Percentiles rank a stretch among this genome's conserved stretches.
Evolutionary conservation across 2,329 filamentous ascomycete genomes (phyloP).

Genomic region (Xylariaceae sp.): DNA sequence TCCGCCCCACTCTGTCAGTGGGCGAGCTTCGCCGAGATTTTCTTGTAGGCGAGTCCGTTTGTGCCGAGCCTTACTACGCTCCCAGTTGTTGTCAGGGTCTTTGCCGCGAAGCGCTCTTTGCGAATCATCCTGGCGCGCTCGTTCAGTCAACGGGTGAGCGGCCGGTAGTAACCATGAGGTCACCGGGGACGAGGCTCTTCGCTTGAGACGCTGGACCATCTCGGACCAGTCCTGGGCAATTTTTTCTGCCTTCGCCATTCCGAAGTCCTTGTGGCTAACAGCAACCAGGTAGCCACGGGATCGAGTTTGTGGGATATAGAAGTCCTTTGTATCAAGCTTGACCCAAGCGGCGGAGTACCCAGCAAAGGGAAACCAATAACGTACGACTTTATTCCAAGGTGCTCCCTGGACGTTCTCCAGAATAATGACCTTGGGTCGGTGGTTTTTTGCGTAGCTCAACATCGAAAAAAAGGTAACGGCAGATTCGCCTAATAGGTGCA

Average conservation of each 20-base stretch:
- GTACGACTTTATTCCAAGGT: conserved; percentile 59
- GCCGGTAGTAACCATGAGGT: conserved; percentile 62
- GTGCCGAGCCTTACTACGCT: conserved; percentile 62
- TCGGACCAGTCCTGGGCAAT: conserved; percentile 47
- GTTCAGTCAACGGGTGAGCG: conserved; percentile 57
- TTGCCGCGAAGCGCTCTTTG: conserved; percentile 35
- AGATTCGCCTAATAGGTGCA: conserved; percentile 67
- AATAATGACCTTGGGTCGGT: conserved; percentile 65
- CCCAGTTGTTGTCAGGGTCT: conserved; percentile 50
- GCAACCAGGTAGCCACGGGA: conserved; percentile 62
- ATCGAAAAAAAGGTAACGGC: conserved; percentile 66
- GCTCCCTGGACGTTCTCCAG: conserved; percentile 70
- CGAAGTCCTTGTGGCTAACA: conserved; percentile 47
- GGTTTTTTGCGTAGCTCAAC: conserved; percentile 56
- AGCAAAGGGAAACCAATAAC: conserved; percentile 43
- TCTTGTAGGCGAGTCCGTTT: conserved; percentile 53
- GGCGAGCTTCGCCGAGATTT: conserved; percentile 55
- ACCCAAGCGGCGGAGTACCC: conserved; percentile 57
- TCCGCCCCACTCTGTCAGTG: conserved; percentile 62
- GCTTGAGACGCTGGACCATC: conserved; percentile 50
- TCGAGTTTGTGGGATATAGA: conserved; percentile 73
- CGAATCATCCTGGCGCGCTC: conserved; percentile 52
- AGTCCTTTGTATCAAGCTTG: conserved; percentile 69
- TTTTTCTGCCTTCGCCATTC: conserved; percentile 17
- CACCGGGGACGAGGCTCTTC: conserved; percentile 63